These are phyloP conservation scores for Beauveria brongniartii DNA, from an alignment of 2,329 filamentous ascomycete genomes.

Conservation along the genomic window DNA sequence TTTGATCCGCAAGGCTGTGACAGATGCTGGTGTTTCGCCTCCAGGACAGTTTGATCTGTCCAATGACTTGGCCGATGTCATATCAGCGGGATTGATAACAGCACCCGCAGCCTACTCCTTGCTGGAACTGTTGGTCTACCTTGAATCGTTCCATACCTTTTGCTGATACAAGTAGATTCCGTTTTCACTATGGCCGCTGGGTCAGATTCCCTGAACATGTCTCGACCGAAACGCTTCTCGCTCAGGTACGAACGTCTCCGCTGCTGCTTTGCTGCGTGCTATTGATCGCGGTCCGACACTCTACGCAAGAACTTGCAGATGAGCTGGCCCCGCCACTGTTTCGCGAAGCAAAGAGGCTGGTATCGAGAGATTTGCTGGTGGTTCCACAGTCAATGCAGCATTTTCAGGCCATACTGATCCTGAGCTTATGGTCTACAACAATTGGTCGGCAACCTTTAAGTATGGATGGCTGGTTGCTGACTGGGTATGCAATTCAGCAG, in stretches of 20 bases:
- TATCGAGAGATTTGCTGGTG: slow-evolving; percentile 13
- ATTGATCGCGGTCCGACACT: slow-evolving; percentile 20
- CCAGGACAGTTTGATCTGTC: slow-evolving; percentile 7
- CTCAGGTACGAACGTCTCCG: slow-evolving; percentile 12
- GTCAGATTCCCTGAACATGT: slow-evolving; percentile 14
- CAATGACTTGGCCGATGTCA: slow-evolving; percentile 13
- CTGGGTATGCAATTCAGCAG: slow-evolving; percentile 20
- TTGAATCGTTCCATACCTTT: neutral
- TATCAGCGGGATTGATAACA: slow-evolving; percentile 17
- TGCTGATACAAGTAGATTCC: neutral
- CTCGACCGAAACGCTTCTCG: slow-evolving; percentile 12
- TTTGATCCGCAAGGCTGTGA: slow-evolving; percentile 21
- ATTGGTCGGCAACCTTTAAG: slow-evolving; percentile 20
- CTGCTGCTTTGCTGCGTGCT: slow-evolving; percentile 20
- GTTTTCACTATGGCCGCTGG: neutral
- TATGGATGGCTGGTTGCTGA: slow-evolving; percentile 22
- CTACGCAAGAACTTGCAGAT: slow-evolving; percentile 17
- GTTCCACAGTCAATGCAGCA: slow-evolving; percentile 16
- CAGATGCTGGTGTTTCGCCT: slow-evolving; percentile 17
- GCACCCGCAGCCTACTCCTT: slow-evolving; percentile 15
- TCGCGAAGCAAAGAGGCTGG: slow-evolving; percentile 17
- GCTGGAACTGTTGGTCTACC: slow-evolving; percentile 15
- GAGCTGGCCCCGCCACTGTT: slow-evolving; percentile 18
- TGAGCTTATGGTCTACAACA: slow-evolving; percentile 22
- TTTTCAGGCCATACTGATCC: slow-evolving; percentile 19